A percentile compares a stretch with the other conserved stretches of the same genome.
Evolutionary conservation across 805 yeast genomes (phyloP).

Genomic region (Wickerhamomyces canadensis): DNA sequence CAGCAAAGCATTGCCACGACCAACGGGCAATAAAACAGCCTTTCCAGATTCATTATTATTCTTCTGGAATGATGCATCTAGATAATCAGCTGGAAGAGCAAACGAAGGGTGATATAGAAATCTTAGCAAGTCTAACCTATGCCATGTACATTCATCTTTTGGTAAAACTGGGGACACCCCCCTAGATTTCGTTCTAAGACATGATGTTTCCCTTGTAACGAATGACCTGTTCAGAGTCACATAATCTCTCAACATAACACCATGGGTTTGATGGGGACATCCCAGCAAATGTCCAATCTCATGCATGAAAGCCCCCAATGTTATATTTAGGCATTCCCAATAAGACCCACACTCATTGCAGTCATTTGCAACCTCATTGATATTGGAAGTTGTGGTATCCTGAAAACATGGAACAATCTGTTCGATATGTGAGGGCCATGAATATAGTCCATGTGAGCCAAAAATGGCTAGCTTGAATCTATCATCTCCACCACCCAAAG

Average conservation of each 20-base stretch:
- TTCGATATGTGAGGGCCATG: conserved; percentile 88
- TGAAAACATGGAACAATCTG: conserved; percentile 61
- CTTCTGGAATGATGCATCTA: conserved; percentile 36
- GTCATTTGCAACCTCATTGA: conserved; percentile 83
- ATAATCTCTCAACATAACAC: conserved; percentile 89
- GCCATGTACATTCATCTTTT: conserved; percentile 80
- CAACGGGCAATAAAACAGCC: conserved; percentile 43
- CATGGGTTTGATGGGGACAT: conserved; percentile 85
- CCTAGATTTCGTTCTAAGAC: conserved; percentile 44
- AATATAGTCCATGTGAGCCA: conserved; percentile 87
- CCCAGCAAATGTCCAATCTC: conserved; percentile 91
- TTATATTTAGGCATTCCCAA: conserved; percentile 86
- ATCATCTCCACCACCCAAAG: conserved; percentile 83
- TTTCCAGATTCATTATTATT: conserved; percentile 28
- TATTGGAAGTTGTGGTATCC: conserved; percentile 63
- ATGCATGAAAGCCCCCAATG: conserved; percentile 92
- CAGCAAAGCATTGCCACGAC: conserved; percentile 38
- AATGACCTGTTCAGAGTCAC: conserved; percentile 76
- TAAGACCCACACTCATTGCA: conserved; percentile 74
- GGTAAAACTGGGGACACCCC: conserved; percentile 48
- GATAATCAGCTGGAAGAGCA: conserved; percentile 57
- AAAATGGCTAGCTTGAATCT: conserved; percentile 77
- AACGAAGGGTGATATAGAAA: conserved; percentile 81
- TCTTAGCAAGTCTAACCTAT: conserved; percentile 71
- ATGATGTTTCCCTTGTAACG: conserved; percentile 59